Conservation (phyloP, 805 yeast genomes). For the Scheffersomyces ergatensis region DNA sequence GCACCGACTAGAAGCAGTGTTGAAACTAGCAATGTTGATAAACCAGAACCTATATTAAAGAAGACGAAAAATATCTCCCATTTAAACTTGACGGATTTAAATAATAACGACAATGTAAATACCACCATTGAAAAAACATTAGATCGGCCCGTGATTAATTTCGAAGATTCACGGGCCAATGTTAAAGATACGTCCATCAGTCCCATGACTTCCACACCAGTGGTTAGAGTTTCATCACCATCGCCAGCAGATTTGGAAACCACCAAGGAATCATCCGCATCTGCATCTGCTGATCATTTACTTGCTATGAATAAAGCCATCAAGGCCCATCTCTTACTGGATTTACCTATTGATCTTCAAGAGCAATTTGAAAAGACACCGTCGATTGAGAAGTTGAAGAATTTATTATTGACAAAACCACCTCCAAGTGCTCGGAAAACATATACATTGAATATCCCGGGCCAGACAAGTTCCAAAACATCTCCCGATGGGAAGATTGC, state of each 20-base stretch:
- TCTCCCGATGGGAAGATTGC: constrained; percentile 74
- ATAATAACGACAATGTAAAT: constrained; percentile 5
- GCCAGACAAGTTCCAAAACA: constrained; percentile 76
- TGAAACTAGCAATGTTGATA: constrained; percentile 2
- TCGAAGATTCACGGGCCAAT: not conserved
- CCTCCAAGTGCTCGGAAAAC: constrained; percentile 53
- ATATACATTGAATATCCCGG: constrained; percentile 88
- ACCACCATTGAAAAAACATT: not conserved
- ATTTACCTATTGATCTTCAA: constrained; percentile 33
- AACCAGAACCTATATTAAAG: constrained; percentile 14
- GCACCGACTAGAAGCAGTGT: too few relatives aligned
- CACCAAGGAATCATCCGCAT: not conserved
- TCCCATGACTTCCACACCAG: constrained; percentile 5
- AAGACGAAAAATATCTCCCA: constrained; percentile 34
- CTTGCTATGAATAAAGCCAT: constrained; percentile 15
- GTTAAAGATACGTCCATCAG: constrained; percentile 9
- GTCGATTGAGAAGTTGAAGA: constrained; percentile 36
- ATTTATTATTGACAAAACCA: constrained; percentile 32
- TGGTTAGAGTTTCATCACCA: not conserved
- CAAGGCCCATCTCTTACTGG: constrained; percentile 29
- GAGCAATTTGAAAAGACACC: constrained; percentile 40
- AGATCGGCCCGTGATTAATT: not conserved
- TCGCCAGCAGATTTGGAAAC: too few relatives aligned
- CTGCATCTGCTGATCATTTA: not conserved
- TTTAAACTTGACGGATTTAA: constrained; percentile 34